A percentile compares a stretch with the other conserved stretches of the same genome.
Evolutionary conservation across 371 early-diverging fungal genomes (phyloP).

Genomic region (Mucor saturninus): DNA sequence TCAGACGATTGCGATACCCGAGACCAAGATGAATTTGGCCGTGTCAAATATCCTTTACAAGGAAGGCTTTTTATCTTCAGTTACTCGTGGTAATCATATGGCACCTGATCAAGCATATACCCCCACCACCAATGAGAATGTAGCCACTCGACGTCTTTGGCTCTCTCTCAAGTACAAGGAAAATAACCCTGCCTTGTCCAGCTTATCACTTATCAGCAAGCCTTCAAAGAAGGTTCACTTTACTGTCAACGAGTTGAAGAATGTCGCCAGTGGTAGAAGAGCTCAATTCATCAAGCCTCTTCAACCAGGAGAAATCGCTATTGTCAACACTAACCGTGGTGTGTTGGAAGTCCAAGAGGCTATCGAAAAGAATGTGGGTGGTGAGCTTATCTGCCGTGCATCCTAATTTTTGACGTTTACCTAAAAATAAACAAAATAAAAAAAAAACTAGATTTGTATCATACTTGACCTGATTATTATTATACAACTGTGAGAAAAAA

Average conservation of each 20-base stretch:
- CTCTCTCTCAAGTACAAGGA: conserved; percentile 91
- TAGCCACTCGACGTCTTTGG: conserved; percentile 91
- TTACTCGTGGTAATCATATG: conserved; percentile 79
- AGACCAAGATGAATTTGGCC: conserved; percentile 87
- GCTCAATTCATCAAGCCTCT: conserved; percentile 80
- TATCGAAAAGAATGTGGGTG: conserved; percentile 82
- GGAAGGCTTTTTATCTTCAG: conserved; percentile 88
- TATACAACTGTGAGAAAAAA: too few relatives aligned
- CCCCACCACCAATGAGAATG: conserved; percentile 81
- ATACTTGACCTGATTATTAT: too few relatives aligned
- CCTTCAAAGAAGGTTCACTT: conserved; percentile 85
- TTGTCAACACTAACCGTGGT: conserved; percentile 88
- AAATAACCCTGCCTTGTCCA: conserved; percentile 78
- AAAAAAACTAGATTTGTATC: too few relatives aligned
- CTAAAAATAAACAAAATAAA: too few relatives aligned
- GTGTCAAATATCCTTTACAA: conserved; percentile 86
- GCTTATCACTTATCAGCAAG: conserved; percentile 78
- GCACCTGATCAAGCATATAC: conserved; percentile 75
- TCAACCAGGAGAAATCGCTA: conserved; percentile 90
- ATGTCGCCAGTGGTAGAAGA: conserved; percentile 72
- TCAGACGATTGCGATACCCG: conserved; percentile 86
- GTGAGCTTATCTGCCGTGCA: conserved; percentile 86
- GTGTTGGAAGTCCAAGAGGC: conserved; percentile 93
- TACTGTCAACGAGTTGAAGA: conserved; percentile 79
- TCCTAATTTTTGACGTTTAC: conserved; percentile 19